phyloP scores from a whole-genome alignment of 2,329 filamentous ascomycete genomes.

The Didymella glomerata region DNA sequence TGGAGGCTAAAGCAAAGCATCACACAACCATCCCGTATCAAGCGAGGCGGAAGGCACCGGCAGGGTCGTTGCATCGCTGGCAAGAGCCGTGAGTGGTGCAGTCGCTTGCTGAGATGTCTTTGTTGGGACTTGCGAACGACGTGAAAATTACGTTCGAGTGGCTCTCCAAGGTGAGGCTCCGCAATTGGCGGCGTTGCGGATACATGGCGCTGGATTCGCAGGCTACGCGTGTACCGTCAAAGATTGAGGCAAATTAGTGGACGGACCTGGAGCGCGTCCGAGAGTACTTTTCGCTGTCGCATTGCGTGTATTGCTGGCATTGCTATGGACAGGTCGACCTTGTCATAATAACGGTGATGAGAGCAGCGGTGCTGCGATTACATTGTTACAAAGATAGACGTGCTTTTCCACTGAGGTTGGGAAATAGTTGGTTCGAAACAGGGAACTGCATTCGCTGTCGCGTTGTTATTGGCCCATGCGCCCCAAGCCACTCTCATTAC shows the following conservation, averaged over 20 bases:
- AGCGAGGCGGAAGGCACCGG: slow-evolving; percentile 10
- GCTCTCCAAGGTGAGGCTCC: slow-evolving; percentile 14
- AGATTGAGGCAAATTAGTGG: slow-evolving; percentile 4
- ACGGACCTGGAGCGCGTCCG: neutral
- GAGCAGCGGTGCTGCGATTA: neutral
- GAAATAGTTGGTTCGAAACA: slow-evolving; percentile 5
- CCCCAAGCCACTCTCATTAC: slow-evolving; percentile 12
- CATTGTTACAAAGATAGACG: neutral
- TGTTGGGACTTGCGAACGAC: slow-evolving; percentile 12
- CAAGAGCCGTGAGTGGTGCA: slow-evolving; percentile 11
- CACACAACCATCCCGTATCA: slow-evolving; percentile 4
- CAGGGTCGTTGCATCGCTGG: slow-evolving; percentile 2
- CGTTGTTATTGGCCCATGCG: slow-evolving; percentile 15
- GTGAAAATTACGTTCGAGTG: slow-evolving; percentile 4
- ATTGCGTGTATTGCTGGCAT: neutral
- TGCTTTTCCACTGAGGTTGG: neutral
- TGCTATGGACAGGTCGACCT: slow-evolving; percentile 11
- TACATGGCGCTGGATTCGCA: slow-evolving; percentile 16
- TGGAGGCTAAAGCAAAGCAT: slow-evolving; percentile 12
- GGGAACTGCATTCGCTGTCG: slow-evolving; percentile 4
- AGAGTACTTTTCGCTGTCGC: slow-evolving; percentile 2
- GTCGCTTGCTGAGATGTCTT: slow-evolving; percentile 13
- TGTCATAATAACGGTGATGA: slow-evolving; percentile 14
- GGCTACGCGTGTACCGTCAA: slow-evolving; percentile 14
- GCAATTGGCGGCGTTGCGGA: slow-evolving; percentile 17